These are phyloP conservation scores for Mrakia blollopis DNA, from an alignment of 768 basidiomycete species.

Conservation along the genomic window DNA sequence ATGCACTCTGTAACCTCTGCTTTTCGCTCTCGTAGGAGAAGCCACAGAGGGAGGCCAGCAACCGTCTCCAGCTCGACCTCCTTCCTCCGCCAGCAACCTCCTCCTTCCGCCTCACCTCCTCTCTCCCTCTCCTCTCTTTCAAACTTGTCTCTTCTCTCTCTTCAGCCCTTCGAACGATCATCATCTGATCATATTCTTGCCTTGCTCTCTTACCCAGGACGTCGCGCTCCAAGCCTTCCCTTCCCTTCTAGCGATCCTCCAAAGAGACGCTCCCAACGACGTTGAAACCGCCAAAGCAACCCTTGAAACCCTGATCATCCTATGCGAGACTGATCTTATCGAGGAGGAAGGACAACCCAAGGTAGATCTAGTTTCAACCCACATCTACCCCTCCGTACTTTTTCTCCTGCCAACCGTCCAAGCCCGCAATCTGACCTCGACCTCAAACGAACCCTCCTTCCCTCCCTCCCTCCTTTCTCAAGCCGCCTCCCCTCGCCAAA, in stretches of 20 bases:
- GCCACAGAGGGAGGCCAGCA: no score
- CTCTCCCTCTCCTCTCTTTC: not conserved
- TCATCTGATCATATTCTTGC: not conserved
- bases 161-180: no score
- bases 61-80: no score
- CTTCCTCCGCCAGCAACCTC: not conserved
- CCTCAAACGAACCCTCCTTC: not conserved
- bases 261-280: constrained; percentile 78
- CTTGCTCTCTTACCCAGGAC: constrained; percentile 48
- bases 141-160: not conserved
- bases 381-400: not conserved
- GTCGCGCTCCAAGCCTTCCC: constrained; percentile 72
- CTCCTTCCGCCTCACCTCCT: not conserved
- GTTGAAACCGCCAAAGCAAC: constrained; percentile 86
- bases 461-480: not conserved
- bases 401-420: no score
- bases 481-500: constrained; percentile 8
- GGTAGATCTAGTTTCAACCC: not conserved
- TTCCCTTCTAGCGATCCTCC: constrained; percentile 73
- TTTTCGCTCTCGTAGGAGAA: no score
- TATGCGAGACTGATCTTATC: constrained; percentile 61
- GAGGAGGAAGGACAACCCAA: constrained; percentile 44
- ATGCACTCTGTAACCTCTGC: not conserved
- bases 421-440: not conserved
- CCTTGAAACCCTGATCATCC: constrained; percentile 75